A percentile compares a stretch with the other conserved stretches of the same genome.
Conservation (phyloP, 139 green algal species). For the Desmodesmus armatus region DNA sequence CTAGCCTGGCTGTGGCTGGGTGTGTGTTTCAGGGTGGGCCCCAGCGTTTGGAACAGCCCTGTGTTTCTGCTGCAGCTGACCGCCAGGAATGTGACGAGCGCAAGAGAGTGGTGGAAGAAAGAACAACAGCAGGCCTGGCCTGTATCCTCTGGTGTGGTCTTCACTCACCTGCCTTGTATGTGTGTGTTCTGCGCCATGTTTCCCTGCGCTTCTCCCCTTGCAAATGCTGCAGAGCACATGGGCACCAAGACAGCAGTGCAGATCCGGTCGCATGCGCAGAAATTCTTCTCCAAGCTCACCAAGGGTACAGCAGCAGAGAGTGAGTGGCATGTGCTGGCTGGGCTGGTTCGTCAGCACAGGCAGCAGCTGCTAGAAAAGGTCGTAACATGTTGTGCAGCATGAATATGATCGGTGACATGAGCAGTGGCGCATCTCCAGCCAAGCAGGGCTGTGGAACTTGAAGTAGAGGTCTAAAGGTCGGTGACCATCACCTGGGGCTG, state of each 20-base stretch:
- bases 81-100: too few species aligned
- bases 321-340: conserved; percentile 70
- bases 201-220: not conserved
- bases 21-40: too few species aligned
- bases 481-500: not conserved
- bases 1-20: too few species aligned
- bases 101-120: too few species aligned
- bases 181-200: not conserved
- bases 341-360: not conserved
- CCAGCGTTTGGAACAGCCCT: too few species aligned
- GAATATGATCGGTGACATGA: too few species aligned
- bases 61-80: not conserved
- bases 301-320: conserved; percentile 44
- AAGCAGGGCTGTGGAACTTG: not conserved
- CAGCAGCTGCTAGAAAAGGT: not conserved
- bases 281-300: conserved; percentile 88
- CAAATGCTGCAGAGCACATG: conserved; percentile 88
- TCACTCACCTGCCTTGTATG: too few species aligned
- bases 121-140: too few species aligned
- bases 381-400: too few species aligned
- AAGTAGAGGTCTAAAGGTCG: not conserved
- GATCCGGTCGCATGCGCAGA: conserved; percentile 94
- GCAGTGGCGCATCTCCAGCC: too few species aligned
- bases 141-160: too few species aligned
- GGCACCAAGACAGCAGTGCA: conserved; percentile 94